Percentiles rank a stretch among this genome's conserved stretches.
Evolutionary conservation across 768 basidiomycete species (phyloP).

Genomic region (Aureoboletus auriporus): DNA sequence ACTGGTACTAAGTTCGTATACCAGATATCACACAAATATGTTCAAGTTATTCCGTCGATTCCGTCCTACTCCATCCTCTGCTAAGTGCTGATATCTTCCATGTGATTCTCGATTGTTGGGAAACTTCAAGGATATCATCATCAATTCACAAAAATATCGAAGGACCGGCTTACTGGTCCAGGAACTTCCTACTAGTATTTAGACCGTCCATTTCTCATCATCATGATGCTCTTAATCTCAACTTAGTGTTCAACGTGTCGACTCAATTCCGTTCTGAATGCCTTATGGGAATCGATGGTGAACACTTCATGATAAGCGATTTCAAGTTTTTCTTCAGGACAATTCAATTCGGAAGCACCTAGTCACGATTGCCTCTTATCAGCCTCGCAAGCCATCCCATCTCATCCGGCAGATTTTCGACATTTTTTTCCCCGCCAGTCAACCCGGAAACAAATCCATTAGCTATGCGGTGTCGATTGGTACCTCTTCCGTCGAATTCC

Average conservation of each 20-base stretch:
- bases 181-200: slow-evolving; percentile 30
- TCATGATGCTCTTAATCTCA: neutral
- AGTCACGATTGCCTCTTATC: slow-evolving; percentile 27
- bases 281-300: slow-evolving; percentile 23
- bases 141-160: slow-evolving; percentile 33
- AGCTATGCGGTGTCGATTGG: too few relatives aligned
- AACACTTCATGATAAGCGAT: slow-evolving; percentile 18
- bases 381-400: slow-evolving; percentile 24
- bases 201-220: slow-evolving; percentile 6
- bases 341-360: slow-evolving; percentile 4
- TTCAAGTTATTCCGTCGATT: neutral
- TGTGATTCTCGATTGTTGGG: slow-evolving; percentile 3
- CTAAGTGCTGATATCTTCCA: neutral
- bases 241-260: neutral
- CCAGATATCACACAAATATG: neutral
- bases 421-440: too few relatives aligned
- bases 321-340: slow-evolving; percentile 14
- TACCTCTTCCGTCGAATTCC: too few relatives aligned
- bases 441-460: too few relatives aligned
- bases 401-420: slow-evolving; percentile 31
- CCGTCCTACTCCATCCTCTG: too few relatives aligned
- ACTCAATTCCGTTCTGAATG: slow-evolving; percentile 19
- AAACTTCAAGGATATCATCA: slow-evolving; percentile 20
- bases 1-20: too few relatives aligned
- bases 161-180: slow-evolving; percentile 35